Evolutionary conservation across 2,329 filamentous ascomycete genomes (phyloP).

Genomic region (Penicillium sp.): DNA sequence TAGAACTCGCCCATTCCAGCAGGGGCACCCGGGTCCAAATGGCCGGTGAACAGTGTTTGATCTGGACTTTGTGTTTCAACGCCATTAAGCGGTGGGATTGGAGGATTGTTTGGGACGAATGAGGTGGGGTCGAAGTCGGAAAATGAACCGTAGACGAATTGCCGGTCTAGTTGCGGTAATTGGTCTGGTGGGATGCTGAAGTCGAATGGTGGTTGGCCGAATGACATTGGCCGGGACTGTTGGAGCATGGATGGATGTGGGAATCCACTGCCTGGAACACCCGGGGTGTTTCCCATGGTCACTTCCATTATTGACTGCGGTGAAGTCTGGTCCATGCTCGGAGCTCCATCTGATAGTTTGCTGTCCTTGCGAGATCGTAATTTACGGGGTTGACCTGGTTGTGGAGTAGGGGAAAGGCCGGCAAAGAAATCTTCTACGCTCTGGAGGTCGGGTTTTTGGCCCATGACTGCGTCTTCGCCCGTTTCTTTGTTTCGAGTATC

Average conservation of each 20-base stretch:
- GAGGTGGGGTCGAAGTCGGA: constrained; percentile 51
- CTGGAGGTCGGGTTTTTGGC: constrained; percentile 85
- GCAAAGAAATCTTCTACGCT: constrained; percentile 94
- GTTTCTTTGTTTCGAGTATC: constrained; percentile 69
- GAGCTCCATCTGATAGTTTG: constrained; percentile 25
- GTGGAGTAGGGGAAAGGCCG: constrained; percentile 65
- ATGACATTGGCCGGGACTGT: constrained; percentile 30
- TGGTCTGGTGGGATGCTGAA: constrained; percentile 42
- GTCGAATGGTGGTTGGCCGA: constrained; percentile 38
- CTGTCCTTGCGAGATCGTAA: constrained; percentile 30
- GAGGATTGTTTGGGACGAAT: constrained; percentile 32
- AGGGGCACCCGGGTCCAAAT: constrained; percentile 37
- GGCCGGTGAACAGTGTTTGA: constrained; percentile 36
- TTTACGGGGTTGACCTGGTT: constrained; percentile 49
- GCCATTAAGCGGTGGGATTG: constrained; percentile 31
- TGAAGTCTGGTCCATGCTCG: constrained; percentile 29
- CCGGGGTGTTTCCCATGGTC: constrained; percentile 31
- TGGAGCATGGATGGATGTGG: constrained; percentile 39
- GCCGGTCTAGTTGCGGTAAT: constrained; percentile 70
- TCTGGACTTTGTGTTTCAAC: constrained; percentile 22
- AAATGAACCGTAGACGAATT: constrained; percentile 75
- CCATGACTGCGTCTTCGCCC: constrained; percentile 82
- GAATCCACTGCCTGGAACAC: constrained; percentile 36
- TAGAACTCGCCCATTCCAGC: constrained; percentile 41
- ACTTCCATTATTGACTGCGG: constrained; percentile 32